Evolutionary conservation across 805 yeast genomes (phyloP), one percentile per base, ranked within the genome.

Genomic region (Yamadazyma laniorum): DNA sequence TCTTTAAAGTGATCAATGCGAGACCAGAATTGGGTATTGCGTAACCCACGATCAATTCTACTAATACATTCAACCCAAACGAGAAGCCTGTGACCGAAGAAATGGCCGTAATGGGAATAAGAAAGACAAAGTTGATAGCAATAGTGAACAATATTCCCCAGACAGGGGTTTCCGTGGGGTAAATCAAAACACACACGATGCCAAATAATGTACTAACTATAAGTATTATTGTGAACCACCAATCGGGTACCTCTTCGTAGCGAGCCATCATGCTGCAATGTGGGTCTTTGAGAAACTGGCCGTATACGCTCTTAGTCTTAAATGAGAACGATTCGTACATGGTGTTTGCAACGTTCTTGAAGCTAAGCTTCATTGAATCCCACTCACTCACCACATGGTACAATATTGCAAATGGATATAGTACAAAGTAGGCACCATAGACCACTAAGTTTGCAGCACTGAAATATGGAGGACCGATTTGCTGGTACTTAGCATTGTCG

Each of bases 241-340:
- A 79, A 47, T 79, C 84, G 1, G 95, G 93, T 15, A 80, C 86
- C 46, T 82, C 88, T 26, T 71, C 71, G 56, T 82, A 82, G 39
- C 58, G 63, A 31, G 71, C 44, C 81, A 79, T 79, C 72, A 78
- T 76, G 32, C 61, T 63, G 39, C 79, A 70, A 49, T 77, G 82
- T 2, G 82, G 76, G 49, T 80, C 85, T 16, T 71, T 39, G 5
- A 45, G 43, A 23, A 57, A 47, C 9, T 53, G 47, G 4, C 62
- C 65, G 32, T 55, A 58, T 5, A 48, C 44, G 29, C 38, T 43
- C 9, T 38, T 30, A 3, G 45, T 32, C 18, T 39, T 39, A 22
- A 43, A 34, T 8, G 47, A 49, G 33, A 66, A 58, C 1, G 64
- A 49, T 14, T 60, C 50, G 21, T 32, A 34, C 7, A 46, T 29